Conservation (phyloP, 139 green algal genomes). For the Auxenochlorella pyrenoidosa region DNA sequence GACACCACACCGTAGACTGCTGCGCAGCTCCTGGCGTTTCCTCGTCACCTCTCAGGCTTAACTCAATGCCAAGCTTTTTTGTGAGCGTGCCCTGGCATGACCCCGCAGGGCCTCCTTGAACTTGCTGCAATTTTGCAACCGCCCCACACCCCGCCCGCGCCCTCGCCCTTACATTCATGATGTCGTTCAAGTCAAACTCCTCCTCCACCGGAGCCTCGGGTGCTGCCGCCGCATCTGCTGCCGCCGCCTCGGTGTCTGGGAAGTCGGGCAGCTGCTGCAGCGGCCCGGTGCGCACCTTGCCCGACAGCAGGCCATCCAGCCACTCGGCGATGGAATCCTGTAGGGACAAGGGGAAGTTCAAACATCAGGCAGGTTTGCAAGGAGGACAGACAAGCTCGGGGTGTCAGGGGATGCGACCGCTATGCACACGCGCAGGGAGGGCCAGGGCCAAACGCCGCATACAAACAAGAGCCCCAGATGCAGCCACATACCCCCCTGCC, state of each 20-base stretch:
- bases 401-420: too few species aligned
- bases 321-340: slow-evolving; percentile 30
- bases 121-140: background rate
- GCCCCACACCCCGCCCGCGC: background rate
- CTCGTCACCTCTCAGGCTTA: too few species aligned
- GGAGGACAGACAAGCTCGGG: background rate
- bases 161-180: slow-evolving; percentile 42
- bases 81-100: too few species aligned
- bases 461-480: too few species aligned
- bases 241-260: background rate
- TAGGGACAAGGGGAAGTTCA: background rate
- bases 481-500: background rate
- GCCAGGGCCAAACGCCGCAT: too few species aligned
- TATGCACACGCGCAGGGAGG: too few species aligned
- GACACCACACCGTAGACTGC: too few species aligned
- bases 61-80: too few species aligned
- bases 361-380: background rate
- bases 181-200: slow-evolving; percentile 63
- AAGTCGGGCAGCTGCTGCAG: slow-evolving; percentile 21
- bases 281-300: slow-evolving; percentile 36
- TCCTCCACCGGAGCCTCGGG: slow-evolving; percentile 38
- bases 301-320: slow-evolving; percentile 49
- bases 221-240: background rate
- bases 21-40: too few species aligned
- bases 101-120: background rate